A percentile compares a stretch with the other conserved stretches of the same genome.
Evolutionary conservation across 495 filamentous ascomycete genomes (phyloP).

Genomic region (Penicillium waksmanii): DNA sequence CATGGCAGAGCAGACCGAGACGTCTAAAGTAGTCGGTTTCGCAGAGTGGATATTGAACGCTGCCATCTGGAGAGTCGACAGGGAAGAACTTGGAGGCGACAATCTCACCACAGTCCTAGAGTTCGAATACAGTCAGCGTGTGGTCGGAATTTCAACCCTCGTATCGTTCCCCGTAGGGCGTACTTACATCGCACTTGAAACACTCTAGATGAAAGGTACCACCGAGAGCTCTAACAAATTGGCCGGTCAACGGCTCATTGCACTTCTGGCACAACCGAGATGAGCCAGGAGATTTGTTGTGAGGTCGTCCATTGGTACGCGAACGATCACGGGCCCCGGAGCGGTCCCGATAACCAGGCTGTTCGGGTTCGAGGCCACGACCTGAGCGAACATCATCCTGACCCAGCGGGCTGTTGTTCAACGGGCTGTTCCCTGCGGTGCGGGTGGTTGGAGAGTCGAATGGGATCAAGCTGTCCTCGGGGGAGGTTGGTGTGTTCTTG

Average conservation of each 20-base stretch:
- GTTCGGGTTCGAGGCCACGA: constrained; percentile 43
- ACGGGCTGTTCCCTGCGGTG: constrained; percentile 29
- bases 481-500: constrained; percentile 50
- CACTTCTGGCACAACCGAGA: constrained; percentile 85
- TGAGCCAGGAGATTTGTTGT: constrained; percentile 45
- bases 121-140: constrained; percentile 6
- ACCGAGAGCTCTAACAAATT: constrained; percentile 91
- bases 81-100: constrained; percentile 99
- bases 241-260: constrained; percentile 80
- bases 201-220: constrained; percentile 97
- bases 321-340: constrained; percentile 47
- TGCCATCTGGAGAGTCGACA: constrained; percentile 83
- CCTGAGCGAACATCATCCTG: constrained; percentile 39
- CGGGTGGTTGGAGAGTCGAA: constrained; percentile 49
- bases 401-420: constrained; percentile 31
- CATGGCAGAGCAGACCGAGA: constrained; percentile 85
- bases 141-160: background rate
- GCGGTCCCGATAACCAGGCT: constrained; percentile 39
- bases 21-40: constrained; percentile 98
- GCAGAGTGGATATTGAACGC: constrained; percentile 90
- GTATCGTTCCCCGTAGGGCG: background rate
- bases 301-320: constrained; percentile 47
- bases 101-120: constrained; percentile 93
- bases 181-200: constrained; percentile 90
- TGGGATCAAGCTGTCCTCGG: constrained; percentile 46